Evolutionary conservation across 2,329 filamentous ascomycete species (phyloP).

Genomic region (Colletotrichum sp.): DNA sequence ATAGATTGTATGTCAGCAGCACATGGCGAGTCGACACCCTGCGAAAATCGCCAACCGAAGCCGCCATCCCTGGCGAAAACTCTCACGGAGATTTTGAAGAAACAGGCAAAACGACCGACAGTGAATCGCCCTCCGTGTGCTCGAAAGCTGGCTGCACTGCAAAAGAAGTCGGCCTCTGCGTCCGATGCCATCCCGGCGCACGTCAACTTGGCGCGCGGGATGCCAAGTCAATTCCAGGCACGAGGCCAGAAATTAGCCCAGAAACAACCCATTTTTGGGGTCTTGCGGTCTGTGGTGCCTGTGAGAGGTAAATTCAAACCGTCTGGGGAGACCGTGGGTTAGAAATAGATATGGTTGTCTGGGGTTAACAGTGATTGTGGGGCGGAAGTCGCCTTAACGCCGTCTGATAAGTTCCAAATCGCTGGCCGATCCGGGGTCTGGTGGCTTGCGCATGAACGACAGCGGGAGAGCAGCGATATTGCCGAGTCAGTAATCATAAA

Average conservation of each 20-base stretch:
- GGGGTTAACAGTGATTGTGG: not conserved
- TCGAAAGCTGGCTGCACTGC: not conserved
- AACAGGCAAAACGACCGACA: not conserved
- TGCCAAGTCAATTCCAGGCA: not conserved
- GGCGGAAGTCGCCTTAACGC: not conserved
- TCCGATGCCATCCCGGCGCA: not conserved
- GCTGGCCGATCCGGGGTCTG: not conserved
- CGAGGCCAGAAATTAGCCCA: not conserved
- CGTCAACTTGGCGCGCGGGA: not conserved
- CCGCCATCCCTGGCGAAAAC: not conserved
- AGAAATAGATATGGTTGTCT: constrained; percentile 1
- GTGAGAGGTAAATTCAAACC: constrained; percentile 1
- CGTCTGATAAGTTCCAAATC: constrained; percentile 5
- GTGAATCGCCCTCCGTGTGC: not conserved
- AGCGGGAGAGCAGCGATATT: not conserved
- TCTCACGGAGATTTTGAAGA: not conserved
- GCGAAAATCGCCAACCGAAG: not conserved
- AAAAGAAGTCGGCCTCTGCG: not conserved
- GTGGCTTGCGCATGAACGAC: constrained; percentile 7
- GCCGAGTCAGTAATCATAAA: constrained; percentile 8
- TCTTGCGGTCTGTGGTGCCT: not conserved
- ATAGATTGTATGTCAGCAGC: not conserved
- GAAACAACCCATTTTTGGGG: not conserved
- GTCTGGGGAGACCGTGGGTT: not conserved
- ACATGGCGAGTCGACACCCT: not conserved